Percentiles rank a stretch among this genome's conserved stretches.
Conservation (phyloP, 768 basidiomycete genomes). For the Inosperma sp. region DNA sequence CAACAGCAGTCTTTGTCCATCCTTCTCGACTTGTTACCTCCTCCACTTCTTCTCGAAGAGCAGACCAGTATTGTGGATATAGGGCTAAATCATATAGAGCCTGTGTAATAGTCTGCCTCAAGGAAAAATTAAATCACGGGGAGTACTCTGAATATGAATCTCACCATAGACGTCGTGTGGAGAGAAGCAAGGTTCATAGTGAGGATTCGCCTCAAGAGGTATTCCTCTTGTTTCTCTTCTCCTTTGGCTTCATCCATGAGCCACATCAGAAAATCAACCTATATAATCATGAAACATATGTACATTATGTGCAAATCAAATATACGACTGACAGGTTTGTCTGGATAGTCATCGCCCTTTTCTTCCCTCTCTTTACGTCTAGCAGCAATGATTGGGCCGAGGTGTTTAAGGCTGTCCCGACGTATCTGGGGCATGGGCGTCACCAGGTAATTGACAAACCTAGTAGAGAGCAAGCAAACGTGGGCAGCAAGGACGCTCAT, state of each 20-base stretch:
- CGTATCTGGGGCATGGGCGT: too few species aligned
- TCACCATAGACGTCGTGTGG: conserved; percentile 27
- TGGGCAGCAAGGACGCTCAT: too few species aligned
- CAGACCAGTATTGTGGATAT: conserved; percentile 30
- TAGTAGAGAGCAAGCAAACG: too few species aligned
- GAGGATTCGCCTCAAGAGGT: conserved; percentile 22
- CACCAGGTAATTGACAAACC: too few species aligned
- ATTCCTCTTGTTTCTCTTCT: conserved; percentile 15
- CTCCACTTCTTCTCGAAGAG: conserved; percentile 39
- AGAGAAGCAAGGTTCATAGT: conserved; percentile 29
- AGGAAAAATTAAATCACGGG: too few species aligned
- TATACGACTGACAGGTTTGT: background rate
- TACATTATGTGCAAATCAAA: background rate
- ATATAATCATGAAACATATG: background rate
- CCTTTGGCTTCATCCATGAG: conserved; percentile 25
- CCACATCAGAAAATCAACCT: conserved; percentile 31
- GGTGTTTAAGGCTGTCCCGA: too few species aligned
- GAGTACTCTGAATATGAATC: background rate
- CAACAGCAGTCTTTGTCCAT: conserved; percentile 34
- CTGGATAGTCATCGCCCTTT: too few species aligned
- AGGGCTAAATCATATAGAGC: conserved; percentile 35
- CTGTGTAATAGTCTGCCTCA: conserved; percentile 22
- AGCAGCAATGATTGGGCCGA: too few species aligned
- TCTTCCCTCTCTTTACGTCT: too few species aligned
- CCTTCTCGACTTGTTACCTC: conserved; percentile 24